phyloP scores from a whole-genome alignment of 805 yeast genomes.

The Kuraishia hungarica region DNA sequence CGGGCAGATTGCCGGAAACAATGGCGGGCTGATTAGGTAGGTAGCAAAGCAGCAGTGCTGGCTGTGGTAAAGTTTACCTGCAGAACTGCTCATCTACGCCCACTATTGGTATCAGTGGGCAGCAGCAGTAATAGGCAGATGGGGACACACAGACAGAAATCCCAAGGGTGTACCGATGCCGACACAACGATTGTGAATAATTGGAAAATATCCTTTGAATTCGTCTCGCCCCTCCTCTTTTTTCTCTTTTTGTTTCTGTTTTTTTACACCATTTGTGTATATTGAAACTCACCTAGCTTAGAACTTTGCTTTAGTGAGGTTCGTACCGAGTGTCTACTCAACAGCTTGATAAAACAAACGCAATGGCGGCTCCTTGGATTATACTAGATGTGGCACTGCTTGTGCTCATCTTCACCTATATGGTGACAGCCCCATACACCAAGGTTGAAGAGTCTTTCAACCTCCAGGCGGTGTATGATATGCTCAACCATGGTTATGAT shows the following conservation, averaged over 20 bases:
- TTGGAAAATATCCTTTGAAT: not conserved
- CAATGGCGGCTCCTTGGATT: not conserved
- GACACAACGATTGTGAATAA: too few relatives aligned
- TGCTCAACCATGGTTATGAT: slow-evolving; percentile 52
- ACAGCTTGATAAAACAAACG: not conserved
- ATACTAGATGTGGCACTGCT: slow-evolving; percentile 25
- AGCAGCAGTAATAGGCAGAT: not conserved
- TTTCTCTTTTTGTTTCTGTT: not conserved
- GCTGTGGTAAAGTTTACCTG: not conserved
- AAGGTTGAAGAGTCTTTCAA: slow-evolving; percentile 94
- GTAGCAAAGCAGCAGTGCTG: too few relatives aligned
- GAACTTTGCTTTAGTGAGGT: not conserved
- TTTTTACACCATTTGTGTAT: not conserved
- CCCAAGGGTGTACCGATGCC: too few relatives aligned
- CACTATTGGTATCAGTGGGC: not conserved
- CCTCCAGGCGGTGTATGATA: slow-evolving; percentile 82
- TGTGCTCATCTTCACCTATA: slow-evolving; percentile 36
- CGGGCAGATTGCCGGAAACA: too few relatives aligned
- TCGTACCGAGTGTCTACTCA: not conserved
- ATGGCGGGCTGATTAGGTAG: too few relatives aligned
- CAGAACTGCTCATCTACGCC: not conserved
- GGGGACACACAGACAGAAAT: too few relatives aligned
- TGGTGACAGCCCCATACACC: slow-evolving; percentile 65
- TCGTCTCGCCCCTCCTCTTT: not conserved
- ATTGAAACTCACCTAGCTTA: not conserved